phyloP scores from a whole-genome alignment of 352 stramenopile species.

The Pythium grandisporangium region DNA sequence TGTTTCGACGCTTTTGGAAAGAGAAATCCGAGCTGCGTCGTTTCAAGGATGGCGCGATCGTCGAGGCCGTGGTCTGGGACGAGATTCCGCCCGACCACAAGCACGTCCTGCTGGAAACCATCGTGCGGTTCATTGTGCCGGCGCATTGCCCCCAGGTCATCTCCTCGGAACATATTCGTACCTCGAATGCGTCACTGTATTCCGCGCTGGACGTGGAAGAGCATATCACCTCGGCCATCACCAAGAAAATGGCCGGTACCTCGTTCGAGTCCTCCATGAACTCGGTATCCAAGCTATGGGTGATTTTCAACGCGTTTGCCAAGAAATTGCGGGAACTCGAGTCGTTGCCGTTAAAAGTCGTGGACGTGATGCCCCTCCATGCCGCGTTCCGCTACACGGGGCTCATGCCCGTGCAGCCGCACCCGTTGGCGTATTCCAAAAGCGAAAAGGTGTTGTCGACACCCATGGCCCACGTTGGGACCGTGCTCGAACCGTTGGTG shows the following conservation, averaged over 20 bases:
- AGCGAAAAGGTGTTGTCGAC: conserved; percentile 40
- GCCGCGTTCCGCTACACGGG: conserved; percentile 82
- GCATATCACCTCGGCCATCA: conserved; percentile 13
- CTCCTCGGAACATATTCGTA: conserved; percentile 42
- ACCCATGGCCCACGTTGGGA: conserved; percentile 55
- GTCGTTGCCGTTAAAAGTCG: conserved; percentile 80
- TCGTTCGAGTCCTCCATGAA: conserved; percentile 75
- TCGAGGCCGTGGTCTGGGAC: conserved; percentile 87
- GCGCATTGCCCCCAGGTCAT: conserved; percentile 53
- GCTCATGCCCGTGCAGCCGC: conserved; percentile 69
- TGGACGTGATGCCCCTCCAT: conserved; percentile 69
- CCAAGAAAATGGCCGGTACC: conserved; percentile 30
- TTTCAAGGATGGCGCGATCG: conserved; percentile 86
- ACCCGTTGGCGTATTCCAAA: conserved; percentile 82
- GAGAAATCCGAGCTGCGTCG: conserved; percentile 81
- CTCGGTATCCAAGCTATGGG: conserved; percentile 62
- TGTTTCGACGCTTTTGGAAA: conserved; percentile 87
- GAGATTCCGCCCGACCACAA: conserved; percentile 58
- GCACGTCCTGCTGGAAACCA: conserved; percentile 58
- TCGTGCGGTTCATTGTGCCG: conserved; percentile 67
- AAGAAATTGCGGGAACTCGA: conserved; percentile 70
- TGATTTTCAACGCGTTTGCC: conserved; percentile 74
- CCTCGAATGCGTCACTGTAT: conserved; percentile 67
- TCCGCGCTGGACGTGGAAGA: conserved; percentile 55
- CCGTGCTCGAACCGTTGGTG: conserved; percentile 60